phyloP scores from a whole-genome alignment of 1,284 basidiomycete genomes.

The Mycena citricolor region DNA sequence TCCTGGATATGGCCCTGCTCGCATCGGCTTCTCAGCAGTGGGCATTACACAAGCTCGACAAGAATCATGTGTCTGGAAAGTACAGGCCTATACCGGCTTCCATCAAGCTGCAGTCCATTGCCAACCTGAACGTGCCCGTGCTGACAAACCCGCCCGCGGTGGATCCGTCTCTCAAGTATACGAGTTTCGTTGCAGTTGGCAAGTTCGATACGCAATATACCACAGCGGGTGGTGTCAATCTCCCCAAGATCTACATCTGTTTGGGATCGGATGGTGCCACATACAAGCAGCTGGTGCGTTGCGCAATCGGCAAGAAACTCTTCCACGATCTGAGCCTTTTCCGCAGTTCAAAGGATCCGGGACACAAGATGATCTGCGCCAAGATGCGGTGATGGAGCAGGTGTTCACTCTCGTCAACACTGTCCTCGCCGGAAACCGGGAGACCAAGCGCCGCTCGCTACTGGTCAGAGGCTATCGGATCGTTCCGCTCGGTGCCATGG shows the following conservation, averaged over 20 bases:
- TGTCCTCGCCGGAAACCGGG: constrained; percentile 72
- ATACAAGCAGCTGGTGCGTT: constrained; percentile 82
- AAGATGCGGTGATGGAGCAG: constrained; percentile 99
- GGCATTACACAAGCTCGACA: constrained; percentile 65
- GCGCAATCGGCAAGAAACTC: too few relatives aligned
- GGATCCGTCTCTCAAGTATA: constrained; percentile 71
- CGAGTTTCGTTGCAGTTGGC: constrained; percentile 64
- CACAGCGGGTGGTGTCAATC: constrained; percentile 77
- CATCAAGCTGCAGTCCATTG: too few relatives aligned
- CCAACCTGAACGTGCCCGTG: constrained; percentile 73
- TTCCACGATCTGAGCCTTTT: too few relatives aligned
- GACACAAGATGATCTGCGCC: constrained; percentile 88
- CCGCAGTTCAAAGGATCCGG: constrained; percentile 88
- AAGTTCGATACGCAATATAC: constrained; percentile 62
- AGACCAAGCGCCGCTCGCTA: constrained; percentile 74
- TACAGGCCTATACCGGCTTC: too few relatives aligned
- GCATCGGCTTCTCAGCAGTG: constrained; percentile 80
- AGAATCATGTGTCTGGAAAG: too few relatives aligned
- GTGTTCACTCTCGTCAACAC: constrained; percentile 91
- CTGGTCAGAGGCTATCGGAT: constrained; percentile 86
- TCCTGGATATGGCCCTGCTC: constrained; percentile 63
- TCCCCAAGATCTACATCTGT: constrained; percentile 83
- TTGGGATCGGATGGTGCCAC: constrained; percentile 64
- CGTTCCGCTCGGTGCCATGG: constrained; percentile 78
- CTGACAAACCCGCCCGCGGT: constrained; percentile 73